Base-by-base conservation (phyloP, 768 basidiomycete species). In the Mycena venus region DNA sequence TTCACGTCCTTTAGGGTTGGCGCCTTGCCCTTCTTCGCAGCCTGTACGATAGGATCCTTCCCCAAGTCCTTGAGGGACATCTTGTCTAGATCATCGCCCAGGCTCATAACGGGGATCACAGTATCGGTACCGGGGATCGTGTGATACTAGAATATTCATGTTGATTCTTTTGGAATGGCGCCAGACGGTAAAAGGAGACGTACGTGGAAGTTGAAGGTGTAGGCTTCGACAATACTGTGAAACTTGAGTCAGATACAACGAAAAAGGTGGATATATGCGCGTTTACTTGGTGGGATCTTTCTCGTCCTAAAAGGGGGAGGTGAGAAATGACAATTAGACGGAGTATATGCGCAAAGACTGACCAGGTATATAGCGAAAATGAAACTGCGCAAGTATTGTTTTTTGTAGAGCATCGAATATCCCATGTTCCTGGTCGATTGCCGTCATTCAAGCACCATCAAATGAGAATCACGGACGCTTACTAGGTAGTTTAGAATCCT, bases 301-400 rank as follows among this genome's bases (percentile, higher is more conserved):
- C 70, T 86, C 91, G 78, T 97, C 96, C 95, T 96, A 74, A 10
- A 63, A 62, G 77, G 40, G 36, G 59, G 72, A 17, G 23, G 15
- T 47, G 38, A 70, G 76, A 17, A 59, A 21, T 15, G 36, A 15
- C 42, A 42, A 68, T 14, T 15, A 23, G 53, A 72, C 51, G 44
- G 67, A 19, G 15, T 12, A 11, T 31, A 23, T 25, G 42, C 36
- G 25, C 38, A 23, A 55, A 51, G 34, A 83, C 90, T 72, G 68
- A 96, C 96, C 71, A 96, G 84, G 79, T 95, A 96, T 63, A 96
- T 90, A 8, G 92, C 95, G 76, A 96, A 95, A 64, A 96, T 92
- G 81, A 96, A 95, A 78, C 93, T 95, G 59, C 90, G 91, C 56
- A 97, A 89, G 83, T 96, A 97, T 75, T 92, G 92, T 79, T 93